Percentiles rank a stretch among this genome's conserved stretches.
Evolutionary conservation across 2,329 filamentous ascomycete genomes (phyloP).

Genomic region (Colletotrichum abscissum): DNA sequence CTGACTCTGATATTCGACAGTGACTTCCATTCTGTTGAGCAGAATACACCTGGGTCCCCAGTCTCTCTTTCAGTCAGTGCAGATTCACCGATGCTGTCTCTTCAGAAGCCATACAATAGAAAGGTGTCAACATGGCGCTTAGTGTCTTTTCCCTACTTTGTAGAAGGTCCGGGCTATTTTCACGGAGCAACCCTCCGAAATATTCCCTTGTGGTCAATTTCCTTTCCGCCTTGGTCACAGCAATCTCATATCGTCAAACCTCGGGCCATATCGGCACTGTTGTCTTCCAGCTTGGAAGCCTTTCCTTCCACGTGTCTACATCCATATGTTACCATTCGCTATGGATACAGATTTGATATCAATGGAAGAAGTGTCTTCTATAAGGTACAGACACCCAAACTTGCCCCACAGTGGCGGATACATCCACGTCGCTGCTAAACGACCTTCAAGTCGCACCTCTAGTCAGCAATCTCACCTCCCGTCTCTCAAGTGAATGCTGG

Average conservation of each 20-base stretch:
- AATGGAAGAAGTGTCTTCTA: background rate
- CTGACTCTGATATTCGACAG: constrained; percentile 17
- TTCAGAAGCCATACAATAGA: background rate
- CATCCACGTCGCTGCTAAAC: constrained; percentile 1
- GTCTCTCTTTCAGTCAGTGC: background rate
- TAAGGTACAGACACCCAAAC: background rate
- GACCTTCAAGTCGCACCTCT: background rate
- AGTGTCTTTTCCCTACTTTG: background rate
- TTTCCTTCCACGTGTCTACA: background rate
- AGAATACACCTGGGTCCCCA: background rate
- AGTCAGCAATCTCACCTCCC: background rate
- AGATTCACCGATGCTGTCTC: too few species aligned
- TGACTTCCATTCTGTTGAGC: constrained; percentile 12
- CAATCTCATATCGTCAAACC: background rate
- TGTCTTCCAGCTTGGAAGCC: background rate
- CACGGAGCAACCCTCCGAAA: constrained; percentile 28
- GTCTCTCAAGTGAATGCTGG: background rate
- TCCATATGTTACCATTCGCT: background rate
- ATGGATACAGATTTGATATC: background rate
- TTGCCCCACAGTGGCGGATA: constrained; percentile 10
- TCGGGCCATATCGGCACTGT: constrained; percentile 10
- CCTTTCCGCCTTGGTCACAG: background rate
- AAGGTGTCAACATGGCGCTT: background rate
- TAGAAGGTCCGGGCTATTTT: background rate
- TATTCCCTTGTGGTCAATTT: constrained; percentile 5